Evolutionary conservation across 73 alveolate genomes (phyloP).

Genomic region (Blepharisma stoltei): DNA sequence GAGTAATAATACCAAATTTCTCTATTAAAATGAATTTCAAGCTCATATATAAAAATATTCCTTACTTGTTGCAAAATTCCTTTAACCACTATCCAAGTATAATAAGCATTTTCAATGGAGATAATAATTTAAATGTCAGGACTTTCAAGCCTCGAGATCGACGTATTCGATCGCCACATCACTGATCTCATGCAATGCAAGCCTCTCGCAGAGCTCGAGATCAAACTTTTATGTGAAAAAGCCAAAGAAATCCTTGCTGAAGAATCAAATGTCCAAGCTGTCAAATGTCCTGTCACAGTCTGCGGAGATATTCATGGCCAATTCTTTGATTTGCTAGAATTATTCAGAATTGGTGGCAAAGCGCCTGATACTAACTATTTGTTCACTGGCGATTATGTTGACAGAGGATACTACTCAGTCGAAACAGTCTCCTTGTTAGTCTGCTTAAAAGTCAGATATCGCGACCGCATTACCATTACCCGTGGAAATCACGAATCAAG

Average conservation of each 20-base stretch:
- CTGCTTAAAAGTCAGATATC: constrained; percentile 78
- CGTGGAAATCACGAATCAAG: constrained; percentile 96
- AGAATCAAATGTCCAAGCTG: constrained; percentile 80
- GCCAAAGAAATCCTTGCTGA: constrained; percentile 92
- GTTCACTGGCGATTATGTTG: constrained; percentile 92
- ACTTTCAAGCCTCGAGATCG: constrained; percentile 19
- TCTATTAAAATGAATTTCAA: no score
- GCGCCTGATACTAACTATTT: constrained; percentile 77
- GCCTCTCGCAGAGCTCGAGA: constrained; percentile 85
- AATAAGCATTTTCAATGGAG: no score
- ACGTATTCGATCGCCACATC: constrained; percentile 42
- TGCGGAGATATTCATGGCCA: constrained; percentile 98
- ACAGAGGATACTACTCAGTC: constrained; percentile 86
- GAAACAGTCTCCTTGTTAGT: constrained; percentile 82
- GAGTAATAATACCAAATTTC: no score
- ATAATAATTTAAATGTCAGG: not conserved
- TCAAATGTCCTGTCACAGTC: constrained; percentile 86
- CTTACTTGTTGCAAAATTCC: no score
- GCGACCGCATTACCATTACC: constrained; percentile 83
- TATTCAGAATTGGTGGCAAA: constrained; percentile 80
- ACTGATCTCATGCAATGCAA: constrained; percentile 43
- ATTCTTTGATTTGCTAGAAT: constrained; percentile 89
- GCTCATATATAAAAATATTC: no score
- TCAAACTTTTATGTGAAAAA: constrained; percentile 85
- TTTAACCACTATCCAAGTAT: no score